Evolutionary conservation across 2,329 filamentous ascomycete genomes (phyloP), one percentile per base, ranked within the genome.

Genomic region (Clarireedia homoeocarpa): DNA sequence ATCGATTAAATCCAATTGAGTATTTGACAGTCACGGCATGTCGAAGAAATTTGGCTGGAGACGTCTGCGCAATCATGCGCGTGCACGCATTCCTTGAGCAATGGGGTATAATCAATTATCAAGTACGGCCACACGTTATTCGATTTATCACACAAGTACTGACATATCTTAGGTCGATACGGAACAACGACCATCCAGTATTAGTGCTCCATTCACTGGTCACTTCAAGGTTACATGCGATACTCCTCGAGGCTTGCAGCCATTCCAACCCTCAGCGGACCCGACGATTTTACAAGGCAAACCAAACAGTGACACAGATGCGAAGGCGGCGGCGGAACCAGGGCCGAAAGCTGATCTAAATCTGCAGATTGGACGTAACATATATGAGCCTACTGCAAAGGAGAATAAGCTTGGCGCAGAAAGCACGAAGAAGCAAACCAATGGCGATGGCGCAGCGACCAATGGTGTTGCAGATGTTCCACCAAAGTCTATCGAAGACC

Each of bases 81-180:
- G 92, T 99, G 17, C 94, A 99, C 72, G 88, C 91, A 15, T 99
- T 99, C 74, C 79, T 99, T 38, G 94, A 99, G 74, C 92, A 97
- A 71, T 99, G 94, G 94, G 94, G 94, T 6, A 77, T 99, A 67
- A 96, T 99, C 71, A 99, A 99, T 74, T 99, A 99, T 70, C 94
- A 99, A 79, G 92, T 96, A 78, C 17, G 40, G 20, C 23, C 5
- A 20, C 5, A 12, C 17, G 40, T 44, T 23, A 44, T 44, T 23
- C 6, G 23, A 9, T 20, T 9, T 20, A 44, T 44, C 4, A 44
- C 23, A n/a, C 4, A 20, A 3, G 30, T 61, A 72, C 20, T 24
- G 48, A 27, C 30, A 50, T 15, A 6, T 51, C 58, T 23, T 61
- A 97, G 92, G 92, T 99, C 67, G 94, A 99, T 73, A 89, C 92